Percentiles rank a stretch among this genome's conserved stretches.
Conservation (phyloP, 1,284 basidiomycete genomes). For the Coniophora puteana region DNA sequence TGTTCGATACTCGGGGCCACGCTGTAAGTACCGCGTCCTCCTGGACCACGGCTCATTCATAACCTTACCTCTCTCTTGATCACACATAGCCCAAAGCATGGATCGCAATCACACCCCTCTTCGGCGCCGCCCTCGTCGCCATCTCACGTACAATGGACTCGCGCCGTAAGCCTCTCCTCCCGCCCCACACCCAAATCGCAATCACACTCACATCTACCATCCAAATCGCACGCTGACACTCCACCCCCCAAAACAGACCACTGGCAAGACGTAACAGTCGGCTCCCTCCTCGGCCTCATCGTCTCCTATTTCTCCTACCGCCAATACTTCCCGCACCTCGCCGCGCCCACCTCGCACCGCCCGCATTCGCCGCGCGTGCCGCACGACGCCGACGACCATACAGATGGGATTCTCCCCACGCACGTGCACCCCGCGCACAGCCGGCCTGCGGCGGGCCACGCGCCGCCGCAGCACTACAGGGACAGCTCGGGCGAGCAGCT, state of each 20-base stretch:
- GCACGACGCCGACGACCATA: slow-evolving; percentile 39
- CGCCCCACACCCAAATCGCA: too few relatives aligned
- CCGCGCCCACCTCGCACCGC: slow-evolving; percentile 58
- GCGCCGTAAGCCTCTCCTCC: slow-evolving; percentile 62
- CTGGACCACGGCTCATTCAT: slow-evolving; percentile 3
- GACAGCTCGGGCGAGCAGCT: slow-evolving; percentile 17
- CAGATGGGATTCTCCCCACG: slow-evolving; percentile 27
- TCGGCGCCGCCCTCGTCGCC: slow-evolving; percentile 82
- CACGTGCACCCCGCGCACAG: slow-evolving; percentile 3
- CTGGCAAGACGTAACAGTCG: slow-evolving; percentile 86
- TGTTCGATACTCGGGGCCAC: slow-evolving; percentile 83
- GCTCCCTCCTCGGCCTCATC: slow-evolving; percentile 70
- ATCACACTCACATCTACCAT: background rate
- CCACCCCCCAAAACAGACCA: slow-evolving; percentile 51
- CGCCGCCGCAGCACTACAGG: slow-evolving; percentile 10
- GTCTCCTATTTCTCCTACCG: slow-evolving; percentile 80
- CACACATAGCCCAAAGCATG: slow-evolving; percentile 72
- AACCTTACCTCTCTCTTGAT: slow-evolving; percentile 3
- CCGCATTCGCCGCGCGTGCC: slow-evolving; percentile 73
- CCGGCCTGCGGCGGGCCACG: too few relatives aligned
- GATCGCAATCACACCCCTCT: slow-evolving; percentile 75
- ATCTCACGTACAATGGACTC: slow-evolving; percentile 92
- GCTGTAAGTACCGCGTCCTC: slow-evolving; percentile 43
- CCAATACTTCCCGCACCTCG: slow-evolving; percentile 72
- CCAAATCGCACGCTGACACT: background rate